phyloP scores from a whole-genome alignment of 2,329 filamentous ascomycete genomes.

The Fusarium incarnatum region DNA sequence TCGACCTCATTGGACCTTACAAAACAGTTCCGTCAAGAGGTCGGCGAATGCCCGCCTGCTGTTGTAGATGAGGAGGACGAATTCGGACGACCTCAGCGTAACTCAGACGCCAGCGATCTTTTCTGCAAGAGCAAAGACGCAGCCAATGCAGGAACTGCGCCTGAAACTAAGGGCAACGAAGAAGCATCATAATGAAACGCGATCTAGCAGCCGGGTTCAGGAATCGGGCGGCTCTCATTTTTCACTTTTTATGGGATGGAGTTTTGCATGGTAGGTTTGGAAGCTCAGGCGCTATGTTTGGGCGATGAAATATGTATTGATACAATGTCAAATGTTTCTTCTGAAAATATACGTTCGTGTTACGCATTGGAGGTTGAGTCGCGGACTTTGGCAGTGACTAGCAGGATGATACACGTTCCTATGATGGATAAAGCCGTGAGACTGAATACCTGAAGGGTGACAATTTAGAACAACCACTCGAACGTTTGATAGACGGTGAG shows the following conservation, averaged over 20 bases:
- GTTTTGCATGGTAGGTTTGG: constrained; percentile 18
- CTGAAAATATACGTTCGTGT: constrained; percentile 4
- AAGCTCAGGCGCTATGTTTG: constrained; percentile 19
- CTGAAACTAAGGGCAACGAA: constrained; percentile 5
- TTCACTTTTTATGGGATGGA: constrained; percentile 9
- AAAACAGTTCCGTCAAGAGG: constrained; percentile 67
- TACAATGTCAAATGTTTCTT: neutral
- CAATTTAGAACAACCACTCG: neutral
- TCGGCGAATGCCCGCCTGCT: constrained; percentile 71
- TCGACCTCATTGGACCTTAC: constrained; percentile 64
- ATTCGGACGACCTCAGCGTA: constrained; percentile 26
- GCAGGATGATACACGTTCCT: constrained; percentile 72
- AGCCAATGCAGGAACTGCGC: neutral
- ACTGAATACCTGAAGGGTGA: constrained; percentile 66
- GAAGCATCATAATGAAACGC: constrained; percentile 40
- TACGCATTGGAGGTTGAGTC: constrained; percentile 30
- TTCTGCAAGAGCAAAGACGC: constrained; percentile 65
- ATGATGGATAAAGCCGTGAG: constrained; percentile 72
- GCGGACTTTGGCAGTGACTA: constrained; percentile 60
- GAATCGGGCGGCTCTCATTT: constrained; percentile 9
- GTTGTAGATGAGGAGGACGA: constrained; percentile 33
- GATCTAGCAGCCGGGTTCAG: constrained; percentile 2
- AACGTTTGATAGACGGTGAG: neutral
- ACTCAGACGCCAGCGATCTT: constrained; percentile 66
- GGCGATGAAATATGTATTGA: constrained; percentile 19